phyloP scores from a whole-genome alignment of 2,329 filamentous ascomycete species.

The Westerdykella ornata region DNA sequence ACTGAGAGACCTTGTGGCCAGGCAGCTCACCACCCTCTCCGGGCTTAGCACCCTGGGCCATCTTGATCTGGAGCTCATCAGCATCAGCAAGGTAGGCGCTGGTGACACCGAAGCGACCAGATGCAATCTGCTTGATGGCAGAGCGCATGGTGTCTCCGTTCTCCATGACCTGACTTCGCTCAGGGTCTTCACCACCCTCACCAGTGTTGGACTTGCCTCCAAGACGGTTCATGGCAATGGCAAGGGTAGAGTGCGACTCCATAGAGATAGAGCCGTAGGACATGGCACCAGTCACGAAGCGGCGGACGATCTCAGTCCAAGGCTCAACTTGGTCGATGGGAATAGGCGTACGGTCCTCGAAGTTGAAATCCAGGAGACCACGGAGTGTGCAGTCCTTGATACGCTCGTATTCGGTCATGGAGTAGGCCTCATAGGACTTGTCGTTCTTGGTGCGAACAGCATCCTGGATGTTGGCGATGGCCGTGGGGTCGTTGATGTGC shows the following conservation, averaged over 20 bases:
- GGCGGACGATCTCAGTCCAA: constrained; percentile 94
- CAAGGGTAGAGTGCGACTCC: constrained; percentile 93
- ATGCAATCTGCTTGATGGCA: constrained; percentile 95
- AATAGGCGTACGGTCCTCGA: constrained; percentile 75
- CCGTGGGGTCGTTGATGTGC: constrained; percentile 89
- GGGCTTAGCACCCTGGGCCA: constrained; percentile 97
- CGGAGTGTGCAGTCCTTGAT: constrained; percentile 95
- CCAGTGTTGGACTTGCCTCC: constrained; percentile 97
- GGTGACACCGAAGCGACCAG: constrained; percentile 91
- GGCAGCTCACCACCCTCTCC: constrained; percentile 96
- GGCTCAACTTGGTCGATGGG: constrained; percentile 96
- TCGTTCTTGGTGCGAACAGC: constrained; percentile 95
- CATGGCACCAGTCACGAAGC: constrained; percentile 96
- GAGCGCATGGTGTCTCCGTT: constrained; percentile 97
- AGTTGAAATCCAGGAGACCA: constrained; percentile 92
- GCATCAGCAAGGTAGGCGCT: constrained; percentile 91
- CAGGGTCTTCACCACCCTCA: constrained; percentile 92
- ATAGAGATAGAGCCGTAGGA: constrained; percentile 98
- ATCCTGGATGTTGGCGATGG: constrained; percentile 95
- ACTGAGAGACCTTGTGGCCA: constrained; percentile 91
- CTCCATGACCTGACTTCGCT: constrained; percentile 76
- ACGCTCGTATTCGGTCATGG: constrained; percentile 84
- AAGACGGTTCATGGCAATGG: constrained; percentile 92
- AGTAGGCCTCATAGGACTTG: constrained; percentile 97
- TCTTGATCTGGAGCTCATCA: constrained; percentile 97